Evolutionary conservation across 805 yeast species (phyloP).

Genomic region (Zygosaccharomyces bisporus): DNA sequence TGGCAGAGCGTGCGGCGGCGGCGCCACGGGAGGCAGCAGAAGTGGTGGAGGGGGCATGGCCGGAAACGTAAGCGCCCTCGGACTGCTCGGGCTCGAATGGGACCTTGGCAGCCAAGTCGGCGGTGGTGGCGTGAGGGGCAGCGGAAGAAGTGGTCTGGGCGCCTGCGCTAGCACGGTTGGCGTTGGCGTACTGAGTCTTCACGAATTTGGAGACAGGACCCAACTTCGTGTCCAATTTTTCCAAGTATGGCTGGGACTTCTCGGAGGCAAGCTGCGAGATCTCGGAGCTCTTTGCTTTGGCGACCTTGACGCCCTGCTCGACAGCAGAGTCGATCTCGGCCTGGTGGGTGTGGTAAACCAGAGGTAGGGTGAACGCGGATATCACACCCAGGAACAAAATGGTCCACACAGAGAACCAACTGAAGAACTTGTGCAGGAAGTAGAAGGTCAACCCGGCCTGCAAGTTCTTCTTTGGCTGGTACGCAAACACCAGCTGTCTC

Average conservation of each 20-base stretch:
- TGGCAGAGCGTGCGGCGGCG: constrained; percentile 31
- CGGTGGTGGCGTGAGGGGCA: constrained; percentile 5
- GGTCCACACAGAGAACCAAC: constrained; percentile 69
- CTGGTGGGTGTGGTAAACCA: constrained; percentile 68
- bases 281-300: constrained; percentile 48
- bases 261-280: constrained; percentile 47
- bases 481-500: constrained; percentile 61
- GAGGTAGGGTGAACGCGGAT: constrained; percentile 70
- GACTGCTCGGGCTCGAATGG: constrained; percentile 21
- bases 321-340: constrained; percentile 68
- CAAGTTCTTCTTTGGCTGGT: constrained; percentile 67
- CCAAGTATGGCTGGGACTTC: constrained; percentile 57
- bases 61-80: constrained; percentile 6
- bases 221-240: constrained; percentile 52
- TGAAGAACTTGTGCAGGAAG: constrained; percentile 65
- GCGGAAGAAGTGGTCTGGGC: constrained; percentile 28
- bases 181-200: constrained; percentile 39
- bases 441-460: constrained; percentile 67
- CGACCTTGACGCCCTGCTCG: constrained; percentile 43
- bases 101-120: constrained; percentile 18
- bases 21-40: constrained; percentile 40
- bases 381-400: constrained; percentile 56
- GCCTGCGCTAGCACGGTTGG: constrained; percentile 56
- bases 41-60: constrained; percentile 22
- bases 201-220: constrained; percentile 65